phyloP scores from a whole-genome alignment of 2,329 filamentous ascomycete genomes.

The Talaromyces sp. region DNA sequence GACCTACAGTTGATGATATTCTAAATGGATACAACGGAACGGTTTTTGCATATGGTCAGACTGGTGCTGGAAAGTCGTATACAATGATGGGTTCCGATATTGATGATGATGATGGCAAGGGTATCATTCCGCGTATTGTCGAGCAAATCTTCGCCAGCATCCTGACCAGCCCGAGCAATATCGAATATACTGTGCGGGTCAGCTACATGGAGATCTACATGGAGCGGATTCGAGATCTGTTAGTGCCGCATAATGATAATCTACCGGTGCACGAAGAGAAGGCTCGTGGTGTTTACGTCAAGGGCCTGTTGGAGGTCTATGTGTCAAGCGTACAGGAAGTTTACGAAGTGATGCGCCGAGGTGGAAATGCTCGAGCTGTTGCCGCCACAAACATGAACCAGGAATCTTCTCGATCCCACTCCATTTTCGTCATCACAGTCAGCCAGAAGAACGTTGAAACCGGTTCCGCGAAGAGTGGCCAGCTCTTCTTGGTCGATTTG shows the following conservation, averaged over 20 bases:
- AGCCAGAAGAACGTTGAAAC: slow-evolving; percentile 98
- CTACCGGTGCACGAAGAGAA: slow-evolving; percentile 98
- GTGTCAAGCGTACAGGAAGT: slow-evolving; percentile 95
- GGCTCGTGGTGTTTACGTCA: slow-evolving; percentile 93
- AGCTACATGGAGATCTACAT: slow-evolving; percentile 99
- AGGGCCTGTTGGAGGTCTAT: slow-evolving; percentile 91
- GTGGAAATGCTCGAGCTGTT: slow-evolving; percentile 85
- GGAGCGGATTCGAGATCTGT: slow-evolving; percentile 93
- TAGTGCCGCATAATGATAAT: slow-evolving; percentile 93
- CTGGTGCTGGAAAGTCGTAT: slow-evolving; percentile 96
- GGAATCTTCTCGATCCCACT: slow-evolving; percentile 96
- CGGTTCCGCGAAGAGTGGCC: slow-evolving; percentile 91
- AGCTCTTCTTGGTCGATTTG: slow-evolving; percentile 96
- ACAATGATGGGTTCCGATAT: slow-evolving; percentile 99
- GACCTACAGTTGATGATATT: slow-evolving; percentile 94
- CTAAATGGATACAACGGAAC: slow-evolving; percentile 99
- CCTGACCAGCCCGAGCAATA: slow-evolving; percentile 84
- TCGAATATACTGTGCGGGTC: slow-evolving; percentile 97
- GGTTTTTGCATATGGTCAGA: slow-evolving; percentile 98
- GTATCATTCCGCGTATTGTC: slow-evolving; percentile 95
- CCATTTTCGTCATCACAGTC: slow-evolving; percentile 95
- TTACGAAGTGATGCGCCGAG: slow-evolving; percentile 93
- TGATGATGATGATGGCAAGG: slow-evolving; percentile 82
- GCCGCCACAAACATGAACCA: slow-evolving; percentile 99
- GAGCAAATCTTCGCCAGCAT: slow-evolving; percentile 98